Base-by-base conservation (phyloP, 208 protist species). In the Trypanosomatidae sp. region DNA sequence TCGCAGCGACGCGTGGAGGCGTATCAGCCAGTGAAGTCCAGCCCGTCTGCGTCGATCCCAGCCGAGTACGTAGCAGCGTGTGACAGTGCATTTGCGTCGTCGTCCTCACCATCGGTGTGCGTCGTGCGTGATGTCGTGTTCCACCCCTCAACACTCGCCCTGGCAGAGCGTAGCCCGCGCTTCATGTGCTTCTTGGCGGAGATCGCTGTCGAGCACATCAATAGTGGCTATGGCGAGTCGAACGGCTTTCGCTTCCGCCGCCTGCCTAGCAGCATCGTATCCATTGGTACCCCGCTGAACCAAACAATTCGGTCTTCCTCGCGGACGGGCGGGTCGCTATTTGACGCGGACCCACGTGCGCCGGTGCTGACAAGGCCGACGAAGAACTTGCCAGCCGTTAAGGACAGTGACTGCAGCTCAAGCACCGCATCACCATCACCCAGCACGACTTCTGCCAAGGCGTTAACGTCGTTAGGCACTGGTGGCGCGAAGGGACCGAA, bases 141-240 rank as follows among this genome's bases (percentile, higher is more conserved):
- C 67, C 90, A 98, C 75, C 92, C 94, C 0, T 53, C 83, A 47
- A 95, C 94, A 47, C 62, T 94, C 30, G 58, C 78, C 17, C 78
- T 98, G 44, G 84, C 91, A 19, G 82, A 95, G 60, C 83, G 82
- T 28, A 96, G 91, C 73, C 69, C 84, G 41, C 77, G 80, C 17
- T 98, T 98, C 76, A 79, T 95, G 74, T 93, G 86, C 80, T 98
- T 98, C 74, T 79, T 98, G 47, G 87, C 94, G 4, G 92, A 98
- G 79, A 98, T 98, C 79, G 91, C 91, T 0, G 94, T 98, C 36
- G 94, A 98, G 83, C 91, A 98, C 77, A 89, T 98, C 58, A 98
- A 98, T 74, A 81, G 53, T 52, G 90, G 91, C 60, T 96, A 97
- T 73, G 73, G 80, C 41, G 89, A 98, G 76, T 69, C 73, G 30